Percentiles rank a stretch among this genome's conserved stretches.
These are phyloP conservation scores for Geotrichum ghanense DNA, from an alignment of 805 yeast species.

Conservation along the genomic window DNA sequence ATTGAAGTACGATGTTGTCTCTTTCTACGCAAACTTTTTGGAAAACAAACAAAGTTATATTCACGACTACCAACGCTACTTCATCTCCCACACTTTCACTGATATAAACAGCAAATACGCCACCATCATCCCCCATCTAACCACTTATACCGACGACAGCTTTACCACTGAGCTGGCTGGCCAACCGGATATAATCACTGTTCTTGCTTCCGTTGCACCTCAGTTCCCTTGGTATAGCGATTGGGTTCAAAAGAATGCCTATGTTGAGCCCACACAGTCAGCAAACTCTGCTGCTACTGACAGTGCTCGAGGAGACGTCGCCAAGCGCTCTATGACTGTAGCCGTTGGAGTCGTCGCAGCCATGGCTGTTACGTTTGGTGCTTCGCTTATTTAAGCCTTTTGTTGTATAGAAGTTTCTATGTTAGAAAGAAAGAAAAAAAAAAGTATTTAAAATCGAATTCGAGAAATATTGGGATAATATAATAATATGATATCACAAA, in stretches of 20 bases:
- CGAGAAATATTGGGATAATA: no score
- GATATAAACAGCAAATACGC: neutral
- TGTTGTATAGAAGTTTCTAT: no score
- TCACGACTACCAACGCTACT: neutral
- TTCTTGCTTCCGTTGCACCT: neutral
- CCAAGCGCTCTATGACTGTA: neutral
- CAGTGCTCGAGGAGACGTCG: neutral
- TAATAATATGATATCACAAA: no score
- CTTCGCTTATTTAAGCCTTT: neutral
- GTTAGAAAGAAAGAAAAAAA: no score
- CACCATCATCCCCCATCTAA: neutral
- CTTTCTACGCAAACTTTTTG: neutral
- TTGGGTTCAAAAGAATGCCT: neutral
- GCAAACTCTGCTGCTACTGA: neutral
- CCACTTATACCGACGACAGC: neutral
- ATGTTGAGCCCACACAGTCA: neutral
- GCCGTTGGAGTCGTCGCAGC: neutral
- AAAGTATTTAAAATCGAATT: no score
- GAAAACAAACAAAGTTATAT: neutral
- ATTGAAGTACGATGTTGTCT: neutral
- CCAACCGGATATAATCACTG: neutral
- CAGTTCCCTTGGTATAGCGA: neutral
- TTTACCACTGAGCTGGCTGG: neutral
- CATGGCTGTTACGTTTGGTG: neutral
- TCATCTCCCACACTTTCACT: neutral